Conservation (phyloP, 2,329 filamentous ascomycete genomes). For the Zymoseptoria tritici region DNA sequence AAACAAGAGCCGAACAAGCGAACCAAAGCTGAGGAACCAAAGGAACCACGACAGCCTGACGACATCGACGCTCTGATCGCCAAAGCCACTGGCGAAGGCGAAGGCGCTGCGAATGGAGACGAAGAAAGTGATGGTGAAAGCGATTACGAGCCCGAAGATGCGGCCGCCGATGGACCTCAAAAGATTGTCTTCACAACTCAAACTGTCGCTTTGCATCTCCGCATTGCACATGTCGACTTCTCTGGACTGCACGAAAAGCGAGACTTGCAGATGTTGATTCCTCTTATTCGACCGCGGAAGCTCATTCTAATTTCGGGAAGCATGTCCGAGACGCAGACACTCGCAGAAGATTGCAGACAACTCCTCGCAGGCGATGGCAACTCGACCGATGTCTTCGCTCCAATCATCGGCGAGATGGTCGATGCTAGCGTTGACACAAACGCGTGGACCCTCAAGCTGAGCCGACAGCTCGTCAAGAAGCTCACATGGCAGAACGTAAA, state of each 20-base stretch:
- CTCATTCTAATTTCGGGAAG: constrained; percentile 84
- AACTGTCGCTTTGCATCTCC: constrained; percentile 60
- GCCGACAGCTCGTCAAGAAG: constrained; percentile 73
- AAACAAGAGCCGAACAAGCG: constrained; percentile 33
- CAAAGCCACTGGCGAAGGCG: constrained; percentile 21
- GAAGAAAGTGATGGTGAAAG: constrained; percentile 34
- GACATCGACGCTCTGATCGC: constrained; percentile 31
- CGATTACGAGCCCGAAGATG: constrained; percentile 46
- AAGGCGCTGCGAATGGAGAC: constrained; percentile 14
- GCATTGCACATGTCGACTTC: constrained; percentile 85
- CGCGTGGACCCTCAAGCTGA: constrained; percentile 90
- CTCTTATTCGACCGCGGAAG: constrained; percentile 87
- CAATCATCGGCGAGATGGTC: constrained; percentile 62
- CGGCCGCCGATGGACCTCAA: constrained; percentile 57
- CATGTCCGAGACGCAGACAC: constrained; percentile 65
- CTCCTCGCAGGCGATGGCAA: constrained; percentile 40
- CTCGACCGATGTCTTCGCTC: constrained; percentile 63
- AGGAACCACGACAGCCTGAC: constrained; percentile 21
- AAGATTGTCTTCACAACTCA: constrained; percentile 63
- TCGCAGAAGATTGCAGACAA: constrained; percentile 74
- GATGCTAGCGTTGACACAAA: constrained; percentile 97
- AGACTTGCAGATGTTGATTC: constrained; percentile 88
- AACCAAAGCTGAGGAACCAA: constrained; percentile 9
- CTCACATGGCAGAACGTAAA: constrained; percentile 93
- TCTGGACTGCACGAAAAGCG: constrained; percentile 87